Conservation (phyloP, 192 early-diverging fungal species). For the Backusella sp. region DNA sequence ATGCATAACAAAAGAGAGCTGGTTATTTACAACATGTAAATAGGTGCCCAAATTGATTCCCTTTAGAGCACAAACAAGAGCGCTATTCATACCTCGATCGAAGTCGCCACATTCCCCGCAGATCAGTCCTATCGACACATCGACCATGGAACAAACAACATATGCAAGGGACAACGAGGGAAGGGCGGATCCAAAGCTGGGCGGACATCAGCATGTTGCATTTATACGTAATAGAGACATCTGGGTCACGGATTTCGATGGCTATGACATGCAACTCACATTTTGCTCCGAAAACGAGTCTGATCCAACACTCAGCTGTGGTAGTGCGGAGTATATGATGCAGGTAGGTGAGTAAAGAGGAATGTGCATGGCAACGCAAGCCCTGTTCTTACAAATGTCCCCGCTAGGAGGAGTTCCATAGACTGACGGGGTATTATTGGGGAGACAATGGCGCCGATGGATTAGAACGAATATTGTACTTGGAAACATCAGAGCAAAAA, state of each 20-base stretch:
- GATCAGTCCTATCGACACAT: slow-evolving; percentile 10
- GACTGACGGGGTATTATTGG: slow-evolving; percentile 67
- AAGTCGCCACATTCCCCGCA: slow-evolving; percentile 7
- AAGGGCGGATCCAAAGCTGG: slow-evolving; percentile 54
- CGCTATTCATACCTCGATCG: background rate
- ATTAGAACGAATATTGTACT: slow-evolving; percentile 54
- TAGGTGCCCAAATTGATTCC: slow-evolving; percentile 1
- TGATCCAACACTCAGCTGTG: slow-evolving; percentile 49
- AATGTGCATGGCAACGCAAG: no score
- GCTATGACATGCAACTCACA: slow-evolving; percentile 58
- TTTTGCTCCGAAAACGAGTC: slow-evolving; percentile 40
- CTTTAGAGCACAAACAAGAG: background rate
- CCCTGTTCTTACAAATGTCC: no score
- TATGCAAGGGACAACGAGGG: background rate
- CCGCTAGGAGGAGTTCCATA: slow-evolving; percentile 60
- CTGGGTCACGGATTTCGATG: slow-evolving; percentile 53
- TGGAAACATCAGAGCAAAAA: slow-evolving; percentile 54
- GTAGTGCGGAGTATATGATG: slow-evolving; percentile 70
- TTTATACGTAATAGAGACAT: slow-evolving; percentile 64
- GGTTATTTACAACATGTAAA: background rate
- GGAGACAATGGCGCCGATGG: slow-evolving; percentile 20
- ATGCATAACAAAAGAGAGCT: background rate
- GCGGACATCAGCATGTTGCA: slow-evolving; percentile 51
- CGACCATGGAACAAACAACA: background rate
- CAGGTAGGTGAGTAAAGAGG: slow-evolving; percentile 35